Evolutionary conservation across 139 green algal species (phyloP), one percentile per base, ranked within the genome.

Genomic region (Coelastrella sp.): DNA sequence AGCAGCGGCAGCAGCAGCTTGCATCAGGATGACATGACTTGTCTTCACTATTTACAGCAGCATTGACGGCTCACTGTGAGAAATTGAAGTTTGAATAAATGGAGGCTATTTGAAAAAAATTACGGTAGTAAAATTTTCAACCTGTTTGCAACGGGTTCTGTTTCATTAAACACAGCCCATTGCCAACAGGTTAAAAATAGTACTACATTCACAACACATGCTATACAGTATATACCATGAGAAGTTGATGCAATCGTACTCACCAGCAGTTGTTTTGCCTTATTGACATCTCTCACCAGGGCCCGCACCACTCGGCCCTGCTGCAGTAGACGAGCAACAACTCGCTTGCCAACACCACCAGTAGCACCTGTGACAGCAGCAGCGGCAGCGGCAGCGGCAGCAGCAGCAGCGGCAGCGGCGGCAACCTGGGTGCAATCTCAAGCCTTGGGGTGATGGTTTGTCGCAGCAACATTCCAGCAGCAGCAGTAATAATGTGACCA

Each of bases 271-370:
- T 88, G n/a, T 57, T 88, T 87, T 0, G 95, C 96, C 87, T 97
- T 98, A 6, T 90, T 85, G 25, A 94, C 27, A 78, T 97, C 94
- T 4, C 94, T 87, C 19, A 97, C 96, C 73, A 99, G 92, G 7
- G 94, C 97, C 7, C 97, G 91, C 84, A 99, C 97, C 22, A 89
- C 85, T 70, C 89, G 84, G 4, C 95, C 97, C 27, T 82, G 83
- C 24, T 84, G 60, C 60, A 98, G 90, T 89, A 99, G 94, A n/a
- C 90, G 84, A 59, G 92, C 76, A 85, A 98, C 97, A 60, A 98
- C 96, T 1, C 96, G 93, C 90, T 94, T 95, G 75, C 97, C 97
- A 85, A 98, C 95, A 57, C 97, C 96, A 35, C 97, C 97, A 17
- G 97, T 98, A 11, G 96, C 97, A 27, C 97, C 97, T 91, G 94